phyloP scores from a whole-genome alignment of 371 early-diverging fungal species.

The Blastocladiella emersonii region DNA sequence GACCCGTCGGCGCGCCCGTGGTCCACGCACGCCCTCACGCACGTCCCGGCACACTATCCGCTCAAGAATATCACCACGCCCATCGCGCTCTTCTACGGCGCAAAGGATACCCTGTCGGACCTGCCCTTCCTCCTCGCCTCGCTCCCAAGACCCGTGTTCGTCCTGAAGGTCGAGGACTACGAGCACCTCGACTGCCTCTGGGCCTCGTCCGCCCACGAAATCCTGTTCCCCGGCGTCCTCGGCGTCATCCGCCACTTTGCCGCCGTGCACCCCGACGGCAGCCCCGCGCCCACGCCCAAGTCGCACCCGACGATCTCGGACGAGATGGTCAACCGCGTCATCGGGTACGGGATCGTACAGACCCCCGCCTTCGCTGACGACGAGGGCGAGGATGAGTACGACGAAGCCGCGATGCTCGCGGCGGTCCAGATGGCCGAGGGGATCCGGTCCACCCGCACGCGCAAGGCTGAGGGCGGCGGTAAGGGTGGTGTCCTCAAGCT shows the following conservation, averaged over 20 bases:
- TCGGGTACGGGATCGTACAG: background rate
- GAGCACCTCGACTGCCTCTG: slow-evolving; percentile 22
- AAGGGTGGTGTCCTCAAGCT: too few relatives aligned
- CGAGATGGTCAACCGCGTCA: background rate
- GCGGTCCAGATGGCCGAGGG: too few relatives aligned
- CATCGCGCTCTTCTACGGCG: slow-evolving; percentile 81
- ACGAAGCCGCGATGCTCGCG: too few relatives aligned
- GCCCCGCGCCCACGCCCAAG: background rate
- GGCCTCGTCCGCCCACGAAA: background rate
- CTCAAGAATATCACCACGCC: slow-evolving; percentile 69
- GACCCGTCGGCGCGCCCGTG: slow-evolving; percentile 18
- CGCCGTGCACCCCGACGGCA: background rate
- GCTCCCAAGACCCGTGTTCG: slow-evolving; percentile 40
- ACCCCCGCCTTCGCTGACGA: too few relatives aligned
- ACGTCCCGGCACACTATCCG: slow-evolving; percentile 39
- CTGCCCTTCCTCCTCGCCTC: slow-evolving; percentile 43
- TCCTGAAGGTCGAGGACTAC: slow-evolving; percentile 48
- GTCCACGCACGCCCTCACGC: slow-evolving; percentile 7
- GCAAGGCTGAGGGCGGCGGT: too few relatives aligned
- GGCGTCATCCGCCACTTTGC: background rate
- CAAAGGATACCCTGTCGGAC: slow-evolving; percentile 68
- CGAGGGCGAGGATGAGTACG: too few relatives aligned
- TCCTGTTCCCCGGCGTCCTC: background rate
- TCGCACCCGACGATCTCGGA: background rate
- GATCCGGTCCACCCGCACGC: too few relatives aligned